A percentile compares a stretch with the other conserved stretches of the same genome.
Conservation (phyloP, 179 eudicot species). For the Camellia oleifera region DNA sequence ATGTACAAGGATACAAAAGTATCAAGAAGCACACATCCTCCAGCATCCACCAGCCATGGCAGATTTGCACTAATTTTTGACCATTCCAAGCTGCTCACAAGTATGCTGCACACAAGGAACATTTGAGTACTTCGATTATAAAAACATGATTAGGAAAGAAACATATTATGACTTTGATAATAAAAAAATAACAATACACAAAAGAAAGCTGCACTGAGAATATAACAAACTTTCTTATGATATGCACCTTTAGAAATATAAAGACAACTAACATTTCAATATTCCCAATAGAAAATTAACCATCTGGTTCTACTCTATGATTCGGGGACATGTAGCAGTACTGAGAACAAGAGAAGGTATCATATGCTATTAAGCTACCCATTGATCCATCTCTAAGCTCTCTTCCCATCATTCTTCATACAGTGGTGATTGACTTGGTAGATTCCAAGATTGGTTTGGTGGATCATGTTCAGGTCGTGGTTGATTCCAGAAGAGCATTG, state of each 20-base stretch:
- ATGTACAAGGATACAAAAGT: conserved; percentile 67
- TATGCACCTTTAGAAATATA: not conserved
- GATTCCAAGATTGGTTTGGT: no score
- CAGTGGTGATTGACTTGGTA: no score
- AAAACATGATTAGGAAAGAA: not conserved
- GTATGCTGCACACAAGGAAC: conserved; percentile 53
- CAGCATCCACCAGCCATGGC: conserved; percentile 88
- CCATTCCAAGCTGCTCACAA: conserved; percentile 77
- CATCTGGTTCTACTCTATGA: not conserved
- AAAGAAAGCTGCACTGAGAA: not conserved
- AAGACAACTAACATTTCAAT: not conserved
- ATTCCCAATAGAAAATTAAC: not conserved
- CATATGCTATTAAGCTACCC: not conserved
- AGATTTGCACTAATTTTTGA: conserved; percentile 60
- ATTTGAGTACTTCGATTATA: not conserved
- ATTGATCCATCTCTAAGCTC: no score
- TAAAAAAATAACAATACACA: not conserved
- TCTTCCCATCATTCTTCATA: no score
- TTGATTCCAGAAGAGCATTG: no score
- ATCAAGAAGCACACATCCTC: conserved; percentile 72
- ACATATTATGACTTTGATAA: not conserved
- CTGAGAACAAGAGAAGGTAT: not conserved
- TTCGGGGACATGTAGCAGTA: not conserved
- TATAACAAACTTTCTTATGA: not conserved
- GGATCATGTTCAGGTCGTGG: no score